Conservation (phyloP, 2,329 filamentous ascomycete species). For the Graphilbum fragrans region DNA sequence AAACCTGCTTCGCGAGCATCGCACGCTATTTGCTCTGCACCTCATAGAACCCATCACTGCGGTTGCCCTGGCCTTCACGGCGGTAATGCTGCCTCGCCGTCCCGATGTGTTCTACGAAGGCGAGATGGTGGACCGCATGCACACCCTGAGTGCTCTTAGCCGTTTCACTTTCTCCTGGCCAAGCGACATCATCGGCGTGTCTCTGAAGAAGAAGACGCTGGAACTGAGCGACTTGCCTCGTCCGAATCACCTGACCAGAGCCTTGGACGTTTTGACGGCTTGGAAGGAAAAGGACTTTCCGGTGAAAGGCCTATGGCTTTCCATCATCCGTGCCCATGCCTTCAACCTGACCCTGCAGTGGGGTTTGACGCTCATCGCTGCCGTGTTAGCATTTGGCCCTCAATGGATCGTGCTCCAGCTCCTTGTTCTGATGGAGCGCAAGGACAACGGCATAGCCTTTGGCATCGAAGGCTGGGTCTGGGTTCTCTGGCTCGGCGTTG, state of each 20-base stretch:
- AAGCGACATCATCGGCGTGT: conserved; percentile 37
- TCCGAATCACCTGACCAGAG: conserved; percentile 41
- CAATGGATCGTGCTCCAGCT: conserved; percentile 58
- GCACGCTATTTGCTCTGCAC: conserved; percentile 30
- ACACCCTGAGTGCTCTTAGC: conserved; percentile 45
- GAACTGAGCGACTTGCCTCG: conserved; percentile 50
- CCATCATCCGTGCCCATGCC: conserved; percentile 46
- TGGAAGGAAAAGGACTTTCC: conserved; percentile 36
- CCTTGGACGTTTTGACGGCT: conserved; percentile 33
- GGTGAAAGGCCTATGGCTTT: conserved; percentile 42
- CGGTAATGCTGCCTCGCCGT: conserved; percentile 49
- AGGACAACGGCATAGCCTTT: conserved; percentile 29
- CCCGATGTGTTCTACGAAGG: conserved; percentile 53
- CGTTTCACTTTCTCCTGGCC: conserved; percentile 59
- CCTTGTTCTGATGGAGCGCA: conserved; percentile 49
- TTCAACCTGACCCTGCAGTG: conserved; percentile 45
- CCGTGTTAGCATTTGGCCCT: conserved; percentile 54
- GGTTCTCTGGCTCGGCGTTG: conserved; percentile 50
- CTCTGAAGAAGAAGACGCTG: conserved; percentile 45
- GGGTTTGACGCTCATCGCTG: conserved; percentile 37
- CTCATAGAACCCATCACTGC: conserved; percentile 9
- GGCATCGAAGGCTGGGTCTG: conserved; percentile 51
- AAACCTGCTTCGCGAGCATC: conserved; percentile 19
- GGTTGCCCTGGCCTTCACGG: conserved; percentile 19
- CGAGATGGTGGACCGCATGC: conserved; percentile 49